phyloP scores from a whole-genome alignment of 352 stramenopile genomes.

The Phytophthora melonis region DNA sequence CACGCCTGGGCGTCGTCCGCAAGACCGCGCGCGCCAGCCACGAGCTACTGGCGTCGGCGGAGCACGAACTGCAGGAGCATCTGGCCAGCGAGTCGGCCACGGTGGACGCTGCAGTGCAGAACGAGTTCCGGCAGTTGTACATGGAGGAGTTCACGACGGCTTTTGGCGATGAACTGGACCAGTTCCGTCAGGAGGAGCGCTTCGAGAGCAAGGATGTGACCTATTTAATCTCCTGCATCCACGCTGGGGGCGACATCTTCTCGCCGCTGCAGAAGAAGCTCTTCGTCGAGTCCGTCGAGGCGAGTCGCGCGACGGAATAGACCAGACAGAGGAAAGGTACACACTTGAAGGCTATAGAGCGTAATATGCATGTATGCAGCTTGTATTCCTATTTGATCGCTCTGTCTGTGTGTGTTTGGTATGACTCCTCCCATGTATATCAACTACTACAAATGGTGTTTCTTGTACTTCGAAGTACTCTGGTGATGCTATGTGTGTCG shows the following conservation, averaged over 20 bases:
- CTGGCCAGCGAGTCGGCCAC: conserved; percentile 13
- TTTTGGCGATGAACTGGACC: conserved; percentile 86
- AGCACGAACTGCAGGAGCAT: conserved; percentile 51
- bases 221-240: conserved; percentile 92
- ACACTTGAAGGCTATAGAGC: conserved; percentile 19
- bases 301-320: conserved; percentile 28
- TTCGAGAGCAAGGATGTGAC: conserved; percentile 90
- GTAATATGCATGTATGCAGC: conserved; percentile 40
- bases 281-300: conserved; percentile 69
- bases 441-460: conserved; percentile 12
- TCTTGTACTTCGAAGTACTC: conserved; percentile 28
- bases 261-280: conserved; percentile 85
- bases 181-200: conserved; percentile 86
- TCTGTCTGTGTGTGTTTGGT: conserved; percentile 1
- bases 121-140: conserved; percentile 82
- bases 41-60: conserved; percentile 56
- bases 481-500: conserved; percentile 9
- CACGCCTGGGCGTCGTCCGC: conserved; percentile 54
- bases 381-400: conserved; percentile 34
- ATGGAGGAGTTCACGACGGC: conserved; percentile 87
- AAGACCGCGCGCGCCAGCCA: conserved; percentile 69
- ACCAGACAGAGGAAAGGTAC: neutral
- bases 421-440: conserved; percentile 24
- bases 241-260: conserved; percentile 82
- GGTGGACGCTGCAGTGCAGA: conserved; percentile 37